Base-by-base conservation (phyloP, 768 basidiomycete species). In the Boletus barrowsii region DNA sequence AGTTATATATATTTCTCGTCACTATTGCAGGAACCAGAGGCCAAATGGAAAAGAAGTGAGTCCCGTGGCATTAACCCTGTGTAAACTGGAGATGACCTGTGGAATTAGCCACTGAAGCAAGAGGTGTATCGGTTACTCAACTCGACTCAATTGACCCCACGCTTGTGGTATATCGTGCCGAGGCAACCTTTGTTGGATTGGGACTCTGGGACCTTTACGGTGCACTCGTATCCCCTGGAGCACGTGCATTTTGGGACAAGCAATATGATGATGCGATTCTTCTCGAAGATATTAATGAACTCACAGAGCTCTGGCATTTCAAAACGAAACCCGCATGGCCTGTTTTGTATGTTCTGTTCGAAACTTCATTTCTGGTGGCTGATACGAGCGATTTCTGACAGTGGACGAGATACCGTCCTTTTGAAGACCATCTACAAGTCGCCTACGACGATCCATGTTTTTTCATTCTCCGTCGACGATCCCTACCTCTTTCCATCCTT, bases 1-100 rank as follows among this genome's bases (percentile, higher is more conserved):
- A 96, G 91, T 68, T 99, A 99, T 64, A 98, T 98, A 49, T 98
- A 98, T 71, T 98, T 99, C 69, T 95, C 95, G 1, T 97, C 95
- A 0, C 75, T 99, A 45, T 72, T 99, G 46, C 97, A 98, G 70
- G 96, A 98, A 64, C 97, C 97, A 1, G 94, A 98, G 70, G 93
- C 93, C 4, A 99, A 99, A 70, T 99, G 96, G 96, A 86, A 86
- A 65, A 79, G 86, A 65, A 90, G 90, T 92, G 70, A 63, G 86
- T 74, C 20, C 8, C 8, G 29, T 55, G 55, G n/a, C 60, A 39
- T 55, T 36, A 22, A 13, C 17, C 17, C 1, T 3, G 5, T 40
- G 15, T 30, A 17, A 18, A 11, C 29, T 18, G 10, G 47, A 40
- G 30, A 33, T 63, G 42, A 66, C 39, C 3, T 30, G 30, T 52